Evolutionary conservation across 805 yeast genomes (phyloP).

Genomic region (Candida sakaeoensis): DNA sequence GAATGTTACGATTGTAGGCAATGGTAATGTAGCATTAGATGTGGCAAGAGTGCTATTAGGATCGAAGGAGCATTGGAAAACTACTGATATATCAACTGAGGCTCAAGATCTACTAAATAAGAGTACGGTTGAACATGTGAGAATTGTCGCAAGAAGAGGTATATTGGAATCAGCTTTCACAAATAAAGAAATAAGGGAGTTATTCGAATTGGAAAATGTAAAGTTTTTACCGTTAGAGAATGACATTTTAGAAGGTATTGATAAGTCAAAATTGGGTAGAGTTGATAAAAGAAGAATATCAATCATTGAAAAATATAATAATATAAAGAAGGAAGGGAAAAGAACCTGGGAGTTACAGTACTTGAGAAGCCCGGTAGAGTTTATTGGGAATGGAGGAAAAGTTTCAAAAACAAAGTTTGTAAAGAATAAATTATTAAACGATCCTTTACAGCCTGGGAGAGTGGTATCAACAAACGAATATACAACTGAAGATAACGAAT

Average conservation of each 20-base stretch:
- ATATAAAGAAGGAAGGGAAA: background rate
- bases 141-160: conserved; percentile 84
- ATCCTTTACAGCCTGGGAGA: conserved; percentile 29
- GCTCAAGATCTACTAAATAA: conserved; percentile 54
- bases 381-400: conserved; percentile 39
- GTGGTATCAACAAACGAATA: conserved; percentile 35
- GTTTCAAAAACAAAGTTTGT: conserved; percentile 47
- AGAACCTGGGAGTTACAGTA: conserved; percentile 65
- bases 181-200: conserved; percentile 85
- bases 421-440: conserved; percentile 43
- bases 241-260: conserved; percentile 22
- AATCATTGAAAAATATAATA: conserved; percentile 51
- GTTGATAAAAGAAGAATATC: conserved; percentile 62
- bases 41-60: conserved; percentile 76
- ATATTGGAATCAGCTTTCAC: conserved; percentile 83
- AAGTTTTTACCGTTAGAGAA: conserved; percentile 37
- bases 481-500: conserved; percentile 45
- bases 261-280: conserved; percentile 37
- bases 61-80: conserved; percentile 51
- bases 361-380: conserved; percentile 58
- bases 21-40: conserved; percentile 95
- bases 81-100: conserved; percentile 67
- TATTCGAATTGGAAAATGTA: conserved; percentile 53
- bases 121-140: conserved; percentile 59
- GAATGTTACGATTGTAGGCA: conserved; percentile 82